phyloP scores from a whole-genome alignment of 805 yeast species.

The Wickerhamomyces strasburgensis region DNA sequence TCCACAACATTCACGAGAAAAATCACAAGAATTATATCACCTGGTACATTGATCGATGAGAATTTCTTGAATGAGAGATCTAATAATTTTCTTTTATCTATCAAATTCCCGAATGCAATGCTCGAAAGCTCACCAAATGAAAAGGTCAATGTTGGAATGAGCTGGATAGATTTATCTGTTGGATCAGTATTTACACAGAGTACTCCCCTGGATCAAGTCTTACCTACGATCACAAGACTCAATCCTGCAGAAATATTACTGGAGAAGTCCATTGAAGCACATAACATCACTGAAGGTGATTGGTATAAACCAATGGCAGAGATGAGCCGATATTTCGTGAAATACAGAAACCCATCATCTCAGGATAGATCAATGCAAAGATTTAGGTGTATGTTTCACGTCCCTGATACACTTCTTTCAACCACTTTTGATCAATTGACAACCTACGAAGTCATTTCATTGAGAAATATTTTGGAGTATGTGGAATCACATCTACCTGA shows the following conservation, averaged over 20 bases:
- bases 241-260: slow-evolving; percentile 77
- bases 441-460: slow-evolving; percentile 51
- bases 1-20: slow-evolving; percentile 50
- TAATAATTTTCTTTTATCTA: slow-evolving; percentile 65
- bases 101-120: slow-evolving; percentile 53
- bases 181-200: slow-evolving; percentile 74
- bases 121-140: slow-evolving; percentile 33
- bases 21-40: slow-evolving; percentile 76
- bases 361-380: slow-evolving; percentile 32
- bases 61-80: slow-evolving; percentile 67
- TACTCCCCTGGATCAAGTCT: slow-evolving; percentile 51
- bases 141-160: slow-evolving; percentile 54
- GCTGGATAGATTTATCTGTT: slow-evolving; percentile 87
- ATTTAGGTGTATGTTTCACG: slow-evolving; percentile 38
- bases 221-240: slow-evolving; percentile 71
- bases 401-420: slow-evolving; percentile 12
- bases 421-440: slow-evolving; percentile 30
- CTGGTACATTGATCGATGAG: slow-evolving; percentile 90
- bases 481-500: slow-evolving; percentile 70
- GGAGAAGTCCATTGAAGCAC: slow-evolving; percentile 38
- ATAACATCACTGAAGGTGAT: slow-evolving; percentile 37
- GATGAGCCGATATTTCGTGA: slow-evolving; percentile 50
- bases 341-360: slow-evolving; percentile 43
- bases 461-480: slow-evolving; percentile 62
- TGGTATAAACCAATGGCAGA: slow-evolving; percentile 59